Conservation (phyloP, 2,329 filamentous ascomycete species). For the Massarina eburnea region DNA sequence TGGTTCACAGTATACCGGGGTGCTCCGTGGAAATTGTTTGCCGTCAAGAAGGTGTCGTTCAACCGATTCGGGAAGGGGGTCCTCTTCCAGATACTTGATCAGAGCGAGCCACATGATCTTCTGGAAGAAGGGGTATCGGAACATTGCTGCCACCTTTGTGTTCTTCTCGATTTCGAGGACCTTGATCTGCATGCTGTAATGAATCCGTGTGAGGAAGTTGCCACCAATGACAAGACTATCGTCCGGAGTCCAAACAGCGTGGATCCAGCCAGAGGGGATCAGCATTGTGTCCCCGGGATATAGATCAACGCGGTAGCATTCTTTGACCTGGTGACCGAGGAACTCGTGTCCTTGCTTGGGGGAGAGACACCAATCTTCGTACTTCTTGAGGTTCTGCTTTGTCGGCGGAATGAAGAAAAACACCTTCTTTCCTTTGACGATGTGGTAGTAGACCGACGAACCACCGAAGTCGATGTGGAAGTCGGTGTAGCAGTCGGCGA, state of each 20-base stretch:
- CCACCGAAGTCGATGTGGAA: conserved; percentile 74
- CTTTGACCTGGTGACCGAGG: conserved; percentile 64
- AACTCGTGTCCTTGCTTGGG: conserved; percentile 67
- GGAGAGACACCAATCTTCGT: conserved; percentile 71
- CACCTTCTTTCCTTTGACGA: conserved; percentile 68
- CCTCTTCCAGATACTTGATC: conserved; percentile 64
- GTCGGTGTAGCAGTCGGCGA: conserved; percentile 70
- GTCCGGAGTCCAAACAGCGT: conserved; percentile 70
- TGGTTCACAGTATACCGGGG: conserved; percentile 61
- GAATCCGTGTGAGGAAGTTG: conserved; percentile 67
- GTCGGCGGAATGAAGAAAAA: conserved; percentile 73
- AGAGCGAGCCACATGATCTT: conserved; percentile 69
- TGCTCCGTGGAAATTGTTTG: conserved; percentile 57
- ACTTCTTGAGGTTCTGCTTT: conserved; percentile 68
- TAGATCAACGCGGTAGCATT: conserved; percentile 68
- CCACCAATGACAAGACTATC: conserved; percentile 72
- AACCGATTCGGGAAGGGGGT: conserved; percentile 62
- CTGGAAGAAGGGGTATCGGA: conserved; percentile 69
- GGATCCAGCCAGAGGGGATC: conserved; percentile 72
- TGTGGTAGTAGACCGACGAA: conserved; percentile 71
- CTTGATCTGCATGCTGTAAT: conserved; percentile 67
- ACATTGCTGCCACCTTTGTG: conserved; percentile 66
- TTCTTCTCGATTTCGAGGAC: conserved; percentile 67
- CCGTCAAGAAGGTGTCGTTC: conserved; percentile 58
- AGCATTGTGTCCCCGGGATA: conserved; percentile 69